Conservation (phyloP, 768 basidiomycete species). For the Psilocybe tampanensis region DNA sequence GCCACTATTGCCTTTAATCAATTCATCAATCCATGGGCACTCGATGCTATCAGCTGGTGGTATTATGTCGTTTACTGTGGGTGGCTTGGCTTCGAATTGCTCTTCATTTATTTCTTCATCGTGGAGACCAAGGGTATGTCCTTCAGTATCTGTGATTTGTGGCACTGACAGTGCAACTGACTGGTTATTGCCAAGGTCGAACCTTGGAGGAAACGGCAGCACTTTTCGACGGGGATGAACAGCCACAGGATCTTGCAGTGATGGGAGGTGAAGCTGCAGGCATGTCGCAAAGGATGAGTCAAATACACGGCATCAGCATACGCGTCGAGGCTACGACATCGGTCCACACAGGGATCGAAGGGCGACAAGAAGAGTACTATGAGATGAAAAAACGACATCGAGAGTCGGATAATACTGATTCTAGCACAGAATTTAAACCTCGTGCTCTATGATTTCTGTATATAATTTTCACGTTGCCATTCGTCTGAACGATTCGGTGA, state of each 20-base stretch:
- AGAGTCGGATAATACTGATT: slow-evolving; percentile 20
- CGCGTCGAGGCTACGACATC: slow-evolving; percentile 8
- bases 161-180: no score
- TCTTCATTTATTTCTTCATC: slow-evolving; percentile 54
- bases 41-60: slow-evolving; percentile 56
- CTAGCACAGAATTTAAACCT: slow-evolving; percentile 12
- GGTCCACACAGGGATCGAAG: not conserved
- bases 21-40: slow-evolving; percentile 77
- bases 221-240: slow-evolving; percentile 65
- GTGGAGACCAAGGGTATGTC: slow-evolving; percentile 62
- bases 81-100: slow-evolving; percentile 62
- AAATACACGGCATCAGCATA: slow-evolving; percentile 19
- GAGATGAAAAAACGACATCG: slow-evolving; percentile 22
- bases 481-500: no score
- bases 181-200: slow-evolving; percentile 35
- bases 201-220: slow-evolving; percentile 76
- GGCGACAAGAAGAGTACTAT: slow-evolving; percentile 19
- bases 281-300: slow-evolving; percentile 28
- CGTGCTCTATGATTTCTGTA: not conserved
- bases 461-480: not conserved
- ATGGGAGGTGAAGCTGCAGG: slow-evolving; percentile 51
- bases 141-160: not conserved
- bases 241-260: slow-evolving; percentile 41
- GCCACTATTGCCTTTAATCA: slow-evolving; percentile 76
- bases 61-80: slow-evolving; percentile 65